Percentiles rank a stretch among this genome's conserved stretches.
Conservation (phyloP, 768 basidiomycete species). For the Rhizopogon rudus region DNA sequence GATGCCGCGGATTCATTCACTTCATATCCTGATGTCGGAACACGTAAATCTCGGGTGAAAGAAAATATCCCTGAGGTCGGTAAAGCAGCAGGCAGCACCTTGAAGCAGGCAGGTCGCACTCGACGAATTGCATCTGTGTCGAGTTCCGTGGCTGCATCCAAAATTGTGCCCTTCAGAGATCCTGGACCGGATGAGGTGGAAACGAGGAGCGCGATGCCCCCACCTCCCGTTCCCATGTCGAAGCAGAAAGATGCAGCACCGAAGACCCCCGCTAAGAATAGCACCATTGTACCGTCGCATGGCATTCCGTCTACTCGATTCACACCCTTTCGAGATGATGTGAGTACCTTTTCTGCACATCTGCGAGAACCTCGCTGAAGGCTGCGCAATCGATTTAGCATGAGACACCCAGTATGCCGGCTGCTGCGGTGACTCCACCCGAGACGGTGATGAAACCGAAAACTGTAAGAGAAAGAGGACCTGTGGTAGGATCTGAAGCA, state of each 20-base stretch:
- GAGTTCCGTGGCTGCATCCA: conserved; percentile 34
- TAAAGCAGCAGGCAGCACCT: conserved; percentile 61
- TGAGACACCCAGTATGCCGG: conserved; percentile 19
- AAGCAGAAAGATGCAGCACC: conserved; percentile 23
- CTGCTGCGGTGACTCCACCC: conserved; percentile 30
- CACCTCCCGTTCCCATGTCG: conserved; percentile 31
- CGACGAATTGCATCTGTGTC: conserved; percentile 45
- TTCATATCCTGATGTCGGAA: conserved; percentile 69
- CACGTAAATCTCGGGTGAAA: conserved; percentile 73
- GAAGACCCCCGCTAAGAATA: conserved; percentile 31
- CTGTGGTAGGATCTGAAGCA: conserved; percentile 53
- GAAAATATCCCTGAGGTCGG: conserved; percentile 71
- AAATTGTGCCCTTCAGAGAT: conserved; percentile 65
- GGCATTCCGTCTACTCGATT: conserved; percentile 52
- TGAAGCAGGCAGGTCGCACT: conserved; percentile 57
- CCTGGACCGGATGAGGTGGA: conserved; percentile 39
- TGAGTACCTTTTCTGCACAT: conserved; percentile 22
- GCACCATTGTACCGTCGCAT: conserved; percentile 33
- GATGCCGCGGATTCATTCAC: conserved; percentile 37
- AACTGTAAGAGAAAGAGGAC: conserved; percentile 38
- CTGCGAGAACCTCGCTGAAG: background rate
- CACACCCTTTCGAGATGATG: conserved; percentile 72
- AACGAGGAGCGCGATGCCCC: conserved; percentile 20
- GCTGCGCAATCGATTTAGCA: conserved; percentile 12
- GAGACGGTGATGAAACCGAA: conserved; percentile 69